Evolutionary conservation across 768 basidiomycete species (phyloP).

Genomic region (Mrakia blollopis): DNA sequence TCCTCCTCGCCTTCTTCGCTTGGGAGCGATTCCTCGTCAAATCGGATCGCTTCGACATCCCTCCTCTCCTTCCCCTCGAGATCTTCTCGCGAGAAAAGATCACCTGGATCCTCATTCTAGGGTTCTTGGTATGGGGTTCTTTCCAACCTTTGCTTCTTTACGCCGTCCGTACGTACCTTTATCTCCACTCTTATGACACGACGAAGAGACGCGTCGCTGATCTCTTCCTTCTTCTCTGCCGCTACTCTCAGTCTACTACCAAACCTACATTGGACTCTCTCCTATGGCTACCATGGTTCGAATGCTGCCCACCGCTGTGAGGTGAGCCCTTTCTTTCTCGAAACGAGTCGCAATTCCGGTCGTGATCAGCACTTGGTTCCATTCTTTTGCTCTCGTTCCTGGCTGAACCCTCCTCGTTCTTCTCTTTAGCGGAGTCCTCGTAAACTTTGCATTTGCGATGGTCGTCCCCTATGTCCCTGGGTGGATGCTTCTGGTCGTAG

Average conservation of each 20-base stretch:
- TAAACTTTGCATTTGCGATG: constrained; percentile 16
- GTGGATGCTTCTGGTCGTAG: constrained; percentile 14
- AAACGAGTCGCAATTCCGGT: not conserved
- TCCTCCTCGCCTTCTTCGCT: constrained; percentile 55
- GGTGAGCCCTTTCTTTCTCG: not conserved
- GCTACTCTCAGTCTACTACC: not conserved
- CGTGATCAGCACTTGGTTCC: too few species aligned
- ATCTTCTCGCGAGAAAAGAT: constrained; percentile 41
- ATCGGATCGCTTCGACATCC: constrained; percentile 33
- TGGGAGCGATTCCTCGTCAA: constrained; percentile 65
- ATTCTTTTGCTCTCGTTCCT: too few species aligned
- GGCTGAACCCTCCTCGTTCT: not conserved
- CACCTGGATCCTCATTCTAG: constrained; percentile 38
- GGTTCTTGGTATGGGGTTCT: constrained; percentile 38
- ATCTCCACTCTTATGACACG: constrained; percentile 27
- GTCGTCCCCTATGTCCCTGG: constrained; percentile 9
- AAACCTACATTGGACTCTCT: constrained; percentile 4
- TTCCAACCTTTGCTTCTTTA: constrained; percentile 39
- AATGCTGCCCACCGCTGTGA: constrained; percentile 36
- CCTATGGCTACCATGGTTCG: constrained; percentile 25
- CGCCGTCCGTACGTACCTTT: constrained; percentile 36
- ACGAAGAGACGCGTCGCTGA: constrained; percentile 34
- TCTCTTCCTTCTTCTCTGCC: not conserved
- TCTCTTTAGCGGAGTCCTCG: not conserved
- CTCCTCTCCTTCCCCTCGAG: constrained; percentile 41